phyloP scores from a whole-genome alignment of 164 flowering plant species.

The Annona cherimola region DNA sequence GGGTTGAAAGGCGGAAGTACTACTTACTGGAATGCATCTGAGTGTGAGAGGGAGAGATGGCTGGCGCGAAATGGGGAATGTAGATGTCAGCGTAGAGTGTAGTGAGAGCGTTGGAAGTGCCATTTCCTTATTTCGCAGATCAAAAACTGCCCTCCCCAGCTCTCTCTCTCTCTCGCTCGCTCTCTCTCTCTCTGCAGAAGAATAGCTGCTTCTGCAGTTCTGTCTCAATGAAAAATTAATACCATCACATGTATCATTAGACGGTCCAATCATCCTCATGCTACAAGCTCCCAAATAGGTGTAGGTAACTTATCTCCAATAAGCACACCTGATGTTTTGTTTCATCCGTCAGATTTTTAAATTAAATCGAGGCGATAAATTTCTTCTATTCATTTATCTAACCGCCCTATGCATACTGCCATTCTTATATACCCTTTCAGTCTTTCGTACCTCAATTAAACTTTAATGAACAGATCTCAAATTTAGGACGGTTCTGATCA shows the following conservation, averaged over 20 bases:
- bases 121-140: conserved; percentile 3
- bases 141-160: background rate
- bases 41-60: conserved; percentile 6
- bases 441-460: too few relatives aligned
- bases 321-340: background rate
- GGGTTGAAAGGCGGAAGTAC: background rate
- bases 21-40: conserved; percentile 17
- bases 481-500: background rate
- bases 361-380: background rate
- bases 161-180: background rate
- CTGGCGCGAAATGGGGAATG: conserved; percentile 10
- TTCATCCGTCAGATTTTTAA: background rate
- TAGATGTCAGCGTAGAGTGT: conserved; percentile 18
- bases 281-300: background rate
- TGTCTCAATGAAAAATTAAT: background rate
- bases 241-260: background rate
- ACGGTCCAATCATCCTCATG: background rate
- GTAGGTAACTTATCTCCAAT: background rate
- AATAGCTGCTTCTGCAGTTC: background rate
- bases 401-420: background rate
- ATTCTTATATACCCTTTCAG: background rate
- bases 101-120: conserved; percentile 17
- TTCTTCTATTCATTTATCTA: background rate
- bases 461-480: background rate
- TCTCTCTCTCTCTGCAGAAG: background rate